A percentile compares a stretch with the other conserved stretches of the same genome.
phyloP scores from a whole-genome alignment of 371 early-diverging fungal species.

The Mortierella sp. region DNA sequence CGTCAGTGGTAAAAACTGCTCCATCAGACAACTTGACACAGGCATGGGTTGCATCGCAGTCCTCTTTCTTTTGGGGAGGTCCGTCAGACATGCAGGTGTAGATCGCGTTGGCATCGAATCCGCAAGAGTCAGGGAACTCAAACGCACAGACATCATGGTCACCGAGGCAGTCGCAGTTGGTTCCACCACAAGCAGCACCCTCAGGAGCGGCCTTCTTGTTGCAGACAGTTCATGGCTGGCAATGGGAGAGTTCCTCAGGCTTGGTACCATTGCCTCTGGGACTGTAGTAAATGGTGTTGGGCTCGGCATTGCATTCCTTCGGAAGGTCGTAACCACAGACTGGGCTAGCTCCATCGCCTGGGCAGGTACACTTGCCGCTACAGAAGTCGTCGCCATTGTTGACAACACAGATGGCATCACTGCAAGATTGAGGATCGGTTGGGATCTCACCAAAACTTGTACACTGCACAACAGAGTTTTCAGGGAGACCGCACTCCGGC shows the following conservation, averaged over 20 bases:
- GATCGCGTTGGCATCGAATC: not conserved
- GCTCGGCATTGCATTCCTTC: not conserved
- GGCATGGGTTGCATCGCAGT: not conserved
- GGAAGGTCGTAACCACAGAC: constrained; percentile 11
- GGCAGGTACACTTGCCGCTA: constrained; percentile 5
- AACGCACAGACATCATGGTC: not conserved
- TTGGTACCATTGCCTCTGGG: not conserved
- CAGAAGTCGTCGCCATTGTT: not conserved
- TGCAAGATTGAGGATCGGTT: not conserved
- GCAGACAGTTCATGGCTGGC: not conserved
- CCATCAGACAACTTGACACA: constrained; percentile 12
- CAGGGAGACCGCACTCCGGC: not conserved
- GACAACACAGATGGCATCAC: not conserved
- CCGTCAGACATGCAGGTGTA: not conserved
- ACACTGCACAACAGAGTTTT: constrained; percentile 3
- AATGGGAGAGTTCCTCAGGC: not conserved
- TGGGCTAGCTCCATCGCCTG: not conserved
- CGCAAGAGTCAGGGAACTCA: not conserved
- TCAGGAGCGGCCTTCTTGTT: not conserved
- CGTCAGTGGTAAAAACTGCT: constrained; percentile 4
- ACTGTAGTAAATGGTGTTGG: not conserved
- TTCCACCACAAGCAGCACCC: not conserved
- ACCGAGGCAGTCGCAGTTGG: not conserved
- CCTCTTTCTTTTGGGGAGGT: not conserved
- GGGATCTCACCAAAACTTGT: not conserved